Base-by-base conservation (phyloP, 2,329 filamentous ascomycete genomes). In the Scopulariopsis brevicaulis region DNA sequence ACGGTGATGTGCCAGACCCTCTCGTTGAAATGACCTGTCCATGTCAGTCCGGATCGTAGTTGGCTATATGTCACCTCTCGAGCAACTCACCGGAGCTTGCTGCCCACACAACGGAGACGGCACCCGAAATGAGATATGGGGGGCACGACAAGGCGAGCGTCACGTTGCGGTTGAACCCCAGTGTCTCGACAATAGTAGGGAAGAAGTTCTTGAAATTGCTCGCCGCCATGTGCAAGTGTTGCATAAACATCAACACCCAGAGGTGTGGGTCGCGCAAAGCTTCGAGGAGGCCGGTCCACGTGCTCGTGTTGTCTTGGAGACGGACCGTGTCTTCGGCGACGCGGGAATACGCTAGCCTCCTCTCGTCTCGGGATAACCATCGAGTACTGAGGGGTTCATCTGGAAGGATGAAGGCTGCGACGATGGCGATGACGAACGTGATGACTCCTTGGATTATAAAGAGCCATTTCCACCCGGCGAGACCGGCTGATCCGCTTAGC, bases 231-330 rank as follows among this genome's bases (percentile, higher is more conserved):
- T 65, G 64, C 0, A 65, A 57, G 43, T 65, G 65, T n/a, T 65
- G 64, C 61, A 60, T 62, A 25, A 77, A 67, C 7, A 73, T 74
- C 58, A 80, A 74, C 18, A 80, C 66, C 71, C 76, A 80, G 2
- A 77, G 70, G 55, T 75, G 71, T 35, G 73, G 74, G 62, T 81
- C 78, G 7, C 15, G n/a, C 15, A n/a, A 5, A n/a, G 40, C 40
- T 14, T 46, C 40, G 2, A 7, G 8, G 15, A 46, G 40, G n/a
- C 40, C 40, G 40, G 14, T 46, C 11, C 8, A 18, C 15, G n/a
- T n/a, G 7, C 15, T 46, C 6, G 40, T 46, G 18, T n/a, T n/a
- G 6, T 46, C 40, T 15, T n/a, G 40, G 14, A 15, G 40, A n/a
- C 40, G 15, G 18, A n/a, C n/a, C 11, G 40, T 46, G 7, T 46